Conservation (phyloP, 768 basidiomycete genomes). For the Mycena belliarum region DNA sequence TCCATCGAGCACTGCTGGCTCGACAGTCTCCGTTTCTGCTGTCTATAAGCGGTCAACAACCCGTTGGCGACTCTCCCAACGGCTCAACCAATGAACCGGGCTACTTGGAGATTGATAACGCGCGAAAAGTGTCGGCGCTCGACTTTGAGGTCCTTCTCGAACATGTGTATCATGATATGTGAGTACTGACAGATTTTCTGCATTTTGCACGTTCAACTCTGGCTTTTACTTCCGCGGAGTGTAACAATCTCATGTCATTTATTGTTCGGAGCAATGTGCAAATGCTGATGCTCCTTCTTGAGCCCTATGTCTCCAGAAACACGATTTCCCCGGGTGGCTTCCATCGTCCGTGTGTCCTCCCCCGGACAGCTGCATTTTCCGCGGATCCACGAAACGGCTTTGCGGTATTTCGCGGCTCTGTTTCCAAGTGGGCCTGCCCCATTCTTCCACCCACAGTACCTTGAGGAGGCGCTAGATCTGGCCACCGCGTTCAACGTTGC, state of each 20-base stretch:
- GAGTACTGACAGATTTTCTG: constrained; percentile 33
- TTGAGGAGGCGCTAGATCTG: constrained; percentile 55
- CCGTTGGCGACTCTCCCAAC: not conserved
- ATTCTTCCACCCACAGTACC: constrained; percentile 42
- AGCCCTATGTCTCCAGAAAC: constrained; percentile 50
- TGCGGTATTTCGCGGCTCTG: constrained; percentile 41
- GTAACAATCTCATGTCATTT: not conserved
- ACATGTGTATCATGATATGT: constrained; percentile 71
- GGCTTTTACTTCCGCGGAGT: not conserved
- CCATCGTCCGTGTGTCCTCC: constrained; percentile 60
- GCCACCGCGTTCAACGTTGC: constrained; percentile 47
- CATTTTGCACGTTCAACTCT: not conserved
- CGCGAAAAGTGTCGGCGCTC: constrained; percentile 36
- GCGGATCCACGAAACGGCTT: constrained; percentile 46
- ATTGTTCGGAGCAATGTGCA: constrained; percentile 2
- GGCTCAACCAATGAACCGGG: not conserved
- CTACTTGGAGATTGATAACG: constrained; percentile 35
- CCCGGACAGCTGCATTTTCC: constrained; percentile 58
- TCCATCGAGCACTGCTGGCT: constrained; percentile 54
- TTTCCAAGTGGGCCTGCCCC: constrained; percentile 52
- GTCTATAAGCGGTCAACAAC: not conserved
- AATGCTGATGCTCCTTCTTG: constrained; percentile 16
- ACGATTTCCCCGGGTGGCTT: constrained; percentile 48
- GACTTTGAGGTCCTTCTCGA: constrained; percentile 62
- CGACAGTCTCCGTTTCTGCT: constrained; percentile 45